Evolutionary conservation across 73 alveolate genomes (phyloP).

Genomic region (Urostyla sp.): DNA sequence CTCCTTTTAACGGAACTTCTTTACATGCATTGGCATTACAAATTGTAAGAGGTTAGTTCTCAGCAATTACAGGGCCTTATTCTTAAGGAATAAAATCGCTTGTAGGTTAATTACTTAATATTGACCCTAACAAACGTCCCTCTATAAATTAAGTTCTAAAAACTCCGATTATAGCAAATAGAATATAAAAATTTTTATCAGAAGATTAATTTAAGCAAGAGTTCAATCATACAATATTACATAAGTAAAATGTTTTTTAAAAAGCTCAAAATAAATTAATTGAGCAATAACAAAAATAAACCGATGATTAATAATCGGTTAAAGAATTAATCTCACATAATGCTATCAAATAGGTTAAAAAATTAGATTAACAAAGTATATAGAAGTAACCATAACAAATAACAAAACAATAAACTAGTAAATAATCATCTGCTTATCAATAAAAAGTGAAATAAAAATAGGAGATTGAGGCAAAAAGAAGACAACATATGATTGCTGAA

Average conservation of each 20-base stretch:
- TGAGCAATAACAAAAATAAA: not conserved
- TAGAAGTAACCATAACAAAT: not conserved
- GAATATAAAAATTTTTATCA: constrained; percentile 79
- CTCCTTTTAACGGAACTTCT: constrained; percentile 91
- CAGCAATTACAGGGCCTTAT: constrained; percentile 75
- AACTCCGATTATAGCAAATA: constrained; percentile 68
- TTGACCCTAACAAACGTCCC: constrained; percentile 89
- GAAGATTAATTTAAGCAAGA: constrained; percentile 79
- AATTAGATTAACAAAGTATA: not conserved
- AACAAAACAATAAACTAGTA: constrained; percentile 6
- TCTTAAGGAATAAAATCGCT: constrained; percentile 76
- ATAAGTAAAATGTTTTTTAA: constrained; percentile 48
- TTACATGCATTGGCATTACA: constrained; percentile 80
- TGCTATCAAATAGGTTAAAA: not conserved
- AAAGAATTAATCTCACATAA: not conserved
- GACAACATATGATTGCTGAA: constrained; percentile 8
- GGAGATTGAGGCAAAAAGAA: constrained; percentile 15
- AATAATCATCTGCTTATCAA: constrained; percentile 5
- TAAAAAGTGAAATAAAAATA: not conserved
- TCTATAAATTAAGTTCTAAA: constrained; percentile 81
- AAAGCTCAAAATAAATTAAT: constrained; percentile 2
- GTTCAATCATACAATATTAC: constrained; percentile 89
- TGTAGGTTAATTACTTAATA: constrained; percentile 68
- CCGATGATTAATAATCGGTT: not conserved
- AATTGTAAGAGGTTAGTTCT: constrained; percentile 81